Evolutionary conservation across 768 basidiomycete genomes (phyloP), one percentile per base, ranked within the genome.

Genomic region (Coprinopsis sp.): DNA sequence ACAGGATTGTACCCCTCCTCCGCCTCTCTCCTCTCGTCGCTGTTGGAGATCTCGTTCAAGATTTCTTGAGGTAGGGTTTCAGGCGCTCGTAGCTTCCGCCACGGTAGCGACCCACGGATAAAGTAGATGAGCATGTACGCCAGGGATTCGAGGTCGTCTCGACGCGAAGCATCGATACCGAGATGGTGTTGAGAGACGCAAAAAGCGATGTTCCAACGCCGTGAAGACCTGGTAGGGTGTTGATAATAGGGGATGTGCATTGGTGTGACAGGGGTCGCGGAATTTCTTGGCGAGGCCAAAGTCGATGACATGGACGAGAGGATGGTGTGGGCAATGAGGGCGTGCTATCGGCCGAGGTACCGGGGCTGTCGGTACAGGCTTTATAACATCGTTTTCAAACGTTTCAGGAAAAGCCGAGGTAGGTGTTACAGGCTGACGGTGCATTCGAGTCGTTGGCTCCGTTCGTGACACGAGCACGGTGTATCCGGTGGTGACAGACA

Each of bases 261-360:
- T 18, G 75, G 74, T 0, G 84, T 85, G 22, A 71, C 71, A 4
- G n/a, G 79, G 55, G 56, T 89, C 85, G 18, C 84, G 77, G 58
- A 77, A 90, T 54, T 84, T 84, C 61, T 87, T 87, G 0, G 87
- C 86, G 37, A 90, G 82, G 12, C 87, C 87, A 65, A 90, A 90
- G 68, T 90, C 87, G 55, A 90, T 90, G 54, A 99, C 88, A 64
- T 98, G 95, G 62, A 99, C 93, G 57, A 83, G 67, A 56, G 77
- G 75, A 0, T 49, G 48, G 42, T 42, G 40, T 3, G 48, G 40
- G 24, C 48, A 49, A 4, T 14, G 24, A 6, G 48, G 48, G 4
- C 28, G 42, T 7, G 33, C 23, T 19, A 31, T 33, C 28, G 46
- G 40, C 22, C 23, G 42, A 30, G 8, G 16, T 41, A n/a, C 5